A percentile compares a stretch with the other conserved stretches of the same genome.
These are phyloP conservation scores for Clavariopsis aquatica DNA, from an alignment of 495 filamentous ascomycete species.

Conservation along the genomic window DNA sequence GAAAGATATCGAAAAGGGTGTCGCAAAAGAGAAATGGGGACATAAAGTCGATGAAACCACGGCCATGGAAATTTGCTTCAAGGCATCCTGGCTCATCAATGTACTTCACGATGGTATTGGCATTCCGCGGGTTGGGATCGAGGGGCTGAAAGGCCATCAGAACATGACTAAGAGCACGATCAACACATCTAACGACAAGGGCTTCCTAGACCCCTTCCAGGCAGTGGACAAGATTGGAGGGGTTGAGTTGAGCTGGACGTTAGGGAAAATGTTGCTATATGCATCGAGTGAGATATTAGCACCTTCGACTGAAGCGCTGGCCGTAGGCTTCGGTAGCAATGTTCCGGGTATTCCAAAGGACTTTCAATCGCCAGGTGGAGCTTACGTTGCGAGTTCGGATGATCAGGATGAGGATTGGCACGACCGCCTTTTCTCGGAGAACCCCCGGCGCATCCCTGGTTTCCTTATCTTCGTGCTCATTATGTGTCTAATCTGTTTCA, in stretches of 20 bases:
- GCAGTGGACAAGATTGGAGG: constrained; percentile 89
- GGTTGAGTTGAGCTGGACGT: constrained; percentile 96
- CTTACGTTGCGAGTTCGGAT: constrained; percentile 46
- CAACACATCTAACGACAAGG: constrained; percentile 70
- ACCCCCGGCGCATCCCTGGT: constrained; percentile 67
- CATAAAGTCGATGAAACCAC: constrained; percentile 73
- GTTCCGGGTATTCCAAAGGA: constrained; percentile 62
- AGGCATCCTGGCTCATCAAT: constrained; percentile 96
- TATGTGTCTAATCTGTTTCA: constrained; percentile 63
- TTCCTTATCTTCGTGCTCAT: constrained; percentile 75
- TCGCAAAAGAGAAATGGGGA: constrained; percentile 68
- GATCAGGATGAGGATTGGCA: constrained; percentile 71
- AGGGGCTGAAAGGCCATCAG: constrained; percentile 54
- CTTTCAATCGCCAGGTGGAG: constrained; percentile 80
- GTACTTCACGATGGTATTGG: constrained; percentile 95
- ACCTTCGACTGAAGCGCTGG: constrained; percentile 57
- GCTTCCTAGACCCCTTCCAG: constrained; percentile 86
- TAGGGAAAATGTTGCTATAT: constrained; percentile 98
- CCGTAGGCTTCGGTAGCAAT: constrained; percentile 93
- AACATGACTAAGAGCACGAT: constrained; percentile 78
- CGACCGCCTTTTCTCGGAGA: constrained; percentile 64
- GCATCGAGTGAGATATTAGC: constrained; percentile 83
- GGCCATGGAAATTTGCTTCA: constrained; percentile 90
- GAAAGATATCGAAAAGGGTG: constrained; percentile 65
- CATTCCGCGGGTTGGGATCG: constrained; percentile 83